A percentile compares a stretch with the other conserved stretches of the same genome.
Evolutionary conservation across 2,329 filamentous ascomycete species (phyloP).

Genomic region (Pyrenochaeta sp.): DNA sequence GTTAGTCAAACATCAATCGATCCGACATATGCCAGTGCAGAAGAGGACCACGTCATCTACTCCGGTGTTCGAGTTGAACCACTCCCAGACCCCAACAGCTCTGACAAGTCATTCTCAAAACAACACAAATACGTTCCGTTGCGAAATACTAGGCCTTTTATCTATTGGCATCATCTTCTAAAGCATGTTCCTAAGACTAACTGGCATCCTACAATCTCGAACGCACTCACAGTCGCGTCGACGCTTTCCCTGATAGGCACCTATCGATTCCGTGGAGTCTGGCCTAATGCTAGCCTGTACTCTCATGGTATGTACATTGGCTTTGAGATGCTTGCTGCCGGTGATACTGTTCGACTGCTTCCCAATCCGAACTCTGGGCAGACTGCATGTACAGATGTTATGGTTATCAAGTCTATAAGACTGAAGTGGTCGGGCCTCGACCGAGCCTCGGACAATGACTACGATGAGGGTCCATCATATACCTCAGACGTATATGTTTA

Average conservation of each 20-base stretch:
- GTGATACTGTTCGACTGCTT: constrained; percentile 62
- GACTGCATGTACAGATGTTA: constrained; percentile 56
- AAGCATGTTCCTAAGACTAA: constrained; percentile 47
- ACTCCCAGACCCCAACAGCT: constrained; percentile 58
- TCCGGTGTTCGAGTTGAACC: constrained; percentile 66
- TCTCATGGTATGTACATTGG: constrained; percentile 64
- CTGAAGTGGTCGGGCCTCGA: constrained; percentile 59
- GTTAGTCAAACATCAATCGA: constrained; percentile 61
- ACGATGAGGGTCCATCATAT: constrained; percentile 56
- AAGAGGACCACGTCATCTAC: constrained; percentile 54
- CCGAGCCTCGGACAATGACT: constrained; percentile 54
- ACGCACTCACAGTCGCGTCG: constrained; percentile 62
- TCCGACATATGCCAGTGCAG: constrained; percentile 55
- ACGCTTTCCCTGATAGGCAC: constrained; percentile 62
- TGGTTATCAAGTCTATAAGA: constrained; percentile 62
- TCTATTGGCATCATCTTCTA: constrained; percentile 61
- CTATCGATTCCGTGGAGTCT: constrained; percentile 60
- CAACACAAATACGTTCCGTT: constrained; percentile 64
- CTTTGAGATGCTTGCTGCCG: constrained; percentile 61
- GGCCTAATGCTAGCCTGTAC: constrained; percentile 62
- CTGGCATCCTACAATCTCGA: constrained; percentile 61
- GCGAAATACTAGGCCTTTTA: constrained; percentile 62
- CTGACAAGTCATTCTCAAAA: constrained; percentile 60
- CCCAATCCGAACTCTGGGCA: constrained; percentile 24
- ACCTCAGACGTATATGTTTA: constrained; percentile 56